Evolutionary conservation across 306 rosid genomes (phyloP).

Genomic region (Rosa chinensis): DNA sequence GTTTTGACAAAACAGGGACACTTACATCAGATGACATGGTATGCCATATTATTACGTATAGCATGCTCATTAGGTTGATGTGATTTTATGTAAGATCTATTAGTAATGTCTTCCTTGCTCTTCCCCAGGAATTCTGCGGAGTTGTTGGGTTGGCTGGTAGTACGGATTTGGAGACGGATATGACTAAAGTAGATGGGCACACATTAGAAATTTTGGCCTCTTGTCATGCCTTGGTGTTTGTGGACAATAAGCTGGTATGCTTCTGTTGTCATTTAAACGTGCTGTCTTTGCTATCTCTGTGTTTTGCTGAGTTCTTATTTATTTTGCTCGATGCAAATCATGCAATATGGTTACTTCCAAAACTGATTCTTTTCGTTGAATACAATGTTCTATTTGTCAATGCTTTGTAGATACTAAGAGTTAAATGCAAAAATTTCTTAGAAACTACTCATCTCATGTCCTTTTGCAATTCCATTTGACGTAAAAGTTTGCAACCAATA

Average conservation of each 20-base stretch:
- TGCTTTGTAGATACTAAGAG: background rate
- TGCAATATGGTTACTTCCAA: background rate
- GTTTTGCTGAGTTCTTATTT: background rate
- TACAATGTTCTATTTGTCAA: background rate
- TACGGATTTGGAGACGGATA: constrained; percentile 72
- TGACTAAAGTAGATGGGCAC: constrained; percentile 58
- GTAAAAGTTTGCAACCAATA: too few relatives aligned
- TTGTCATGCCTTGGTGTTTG: constrained; percentile 97
- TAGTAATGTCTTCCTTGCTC: constrained; percentile 17
- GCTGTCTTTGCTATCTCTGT: constrained; percentile 7
- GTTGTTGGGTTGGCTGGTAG: constrained; percentile 66
- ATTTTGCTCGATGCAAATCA: background rate
- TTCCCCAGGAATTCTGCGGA: constrained; percentile 83
- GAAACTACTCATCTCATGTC: background rate
- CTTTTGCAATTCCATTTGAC: background rate
- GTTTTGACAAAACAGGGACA: constrained; percentile 99
- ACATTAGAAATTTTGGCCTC: constrained; percentile 93
- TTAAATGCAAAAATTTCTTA: background rate
- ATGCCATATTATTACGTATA: constrained; percentile 25
- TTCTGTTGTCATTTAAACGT: background rate
- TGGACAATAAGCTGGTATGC: constrained; percentile 94
- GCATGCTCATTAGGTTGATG: constrained; percentile 13
- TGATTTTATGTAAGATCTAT: constrained; percentile 11
- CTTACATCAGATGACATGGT: constrained; percentile 99
- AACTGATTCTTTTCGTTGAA: background rate